These are phyloP conservation scores for Luffa acutangula DNA, from an alignment of 306 rosid species.

Conservation along the genomic window DNA sequence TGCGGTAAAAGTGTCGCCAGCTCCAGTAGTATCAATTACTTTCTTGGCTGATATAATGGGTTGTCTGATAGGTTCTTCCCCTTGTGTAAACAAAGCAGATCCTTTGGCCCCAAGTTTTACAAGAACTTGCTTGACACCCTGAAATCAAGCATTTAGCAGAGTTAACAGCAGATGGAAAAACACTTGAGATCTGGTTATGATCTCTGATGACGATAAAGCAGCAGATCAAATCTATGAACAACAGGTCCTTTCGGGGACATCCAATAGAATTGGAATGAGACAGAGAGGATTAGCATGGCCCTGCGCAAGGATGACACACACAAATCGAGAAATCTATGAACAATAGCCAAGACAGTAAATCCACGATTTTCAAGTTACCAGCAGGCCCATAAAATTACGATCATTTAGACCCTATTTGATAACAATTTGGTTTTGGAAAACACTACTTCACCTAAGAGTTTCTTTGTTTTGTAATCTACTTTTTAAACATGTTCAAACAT, in stretches of 20 bases:
- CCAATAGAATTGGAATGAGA: no score
- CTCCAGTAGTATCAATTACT: conserved; percentile 85
- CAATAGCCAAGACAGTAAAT: background rate
- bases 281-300: no score
- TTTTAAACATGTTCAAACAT: no score
- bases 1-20: conserved; percentile 90
- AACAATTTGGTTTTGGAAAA: no score
- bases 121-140: conserved; percentile 86
- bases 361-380: background rate
- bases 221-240: background rate
- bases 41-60: conserved; percentile 42
- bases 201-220: background rate
- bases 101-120: conserved; percentile 86
- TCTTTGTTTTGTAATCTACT: no score
- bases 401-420: no score
- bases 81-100: conserved; percentile 68
- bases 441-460: no score
- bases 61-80: conserved; percentile 72
- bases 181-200: background rate
- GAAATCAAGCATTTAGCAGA: conserved; percentile 2
- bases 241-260: no score
- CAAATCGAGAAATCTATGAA: background rate
- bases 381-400: background rate
- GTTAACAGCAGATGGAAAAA: background rate
- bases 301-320: no score